These are phyloP conservation scores for Tinospora cordifolia DNA, from an alignment of 164 flowering plant species.

Conservation along the genomic window DNA sequence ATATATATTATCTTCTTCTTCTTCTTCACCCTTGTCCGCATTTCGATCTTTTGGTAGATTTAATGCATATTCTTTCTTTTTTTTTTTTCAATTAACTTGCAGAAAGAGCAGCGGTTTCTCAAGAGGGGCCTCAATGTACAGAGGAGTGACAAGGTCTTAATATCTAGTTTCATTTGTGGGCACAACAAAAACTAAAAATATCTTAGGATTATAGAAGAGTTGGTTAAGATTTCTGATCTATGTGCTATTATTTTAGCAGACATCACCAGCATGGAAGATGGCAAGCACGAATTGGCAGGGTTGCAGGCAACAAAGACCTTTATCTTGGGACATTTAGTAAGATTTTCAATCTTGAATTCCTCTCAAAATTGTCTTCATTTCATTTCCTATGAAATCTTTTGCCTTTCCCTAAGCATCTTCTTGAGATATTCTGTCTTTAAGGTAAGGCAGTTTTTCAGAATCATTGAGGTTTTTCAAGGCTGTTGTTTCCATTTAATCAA, in stretches of 20 bases:
- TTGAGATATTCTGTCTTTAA: not conserved
- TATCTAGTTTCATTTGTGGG: not conserved
- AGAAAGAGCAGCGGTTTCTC: constrained; percentile 97
- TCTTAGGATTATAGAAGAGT: not conserved
- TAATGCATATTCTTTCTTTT: not conserved
- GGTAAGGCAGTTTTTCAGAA: constrained; percentile 8
- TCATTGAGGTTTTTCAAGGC: constrained; percentile 15
- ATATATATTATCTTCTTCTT: no score
- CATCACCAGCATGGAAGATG: constrained; percentile 97
- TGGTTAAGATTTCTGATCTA: not conserved
- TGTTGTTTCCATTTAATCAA: constrained; percentile 1
- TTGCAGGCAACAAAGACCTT: constrained; percentile 94
- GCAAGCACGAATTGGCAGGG: constrained; percentile 97
- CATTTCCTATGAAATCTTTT: no score
- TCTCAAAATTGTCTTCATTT: not conserved
- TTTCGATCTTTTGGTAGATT: no score
- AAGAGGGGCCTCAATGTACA: constrained; percentile 88
- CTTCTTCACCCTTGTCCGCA: not conserved
- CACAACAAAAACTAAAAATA: not conserved
- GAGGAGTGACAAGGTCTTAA: constrained; percentile 78
- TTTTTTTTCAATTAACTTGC: constrained; percentile 5
- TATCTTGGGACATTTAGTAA: constrained; percentile 92
- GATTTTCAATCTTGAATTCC: constrained; percentile 8
- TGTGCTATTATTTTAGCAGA: constrained; percentile 28
- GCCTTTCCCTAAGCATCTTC: not conserved